phyloP scores from a whole-genome alignment of 257 asterid genomes.

The Fraxinus quadrangulata region DNA sequence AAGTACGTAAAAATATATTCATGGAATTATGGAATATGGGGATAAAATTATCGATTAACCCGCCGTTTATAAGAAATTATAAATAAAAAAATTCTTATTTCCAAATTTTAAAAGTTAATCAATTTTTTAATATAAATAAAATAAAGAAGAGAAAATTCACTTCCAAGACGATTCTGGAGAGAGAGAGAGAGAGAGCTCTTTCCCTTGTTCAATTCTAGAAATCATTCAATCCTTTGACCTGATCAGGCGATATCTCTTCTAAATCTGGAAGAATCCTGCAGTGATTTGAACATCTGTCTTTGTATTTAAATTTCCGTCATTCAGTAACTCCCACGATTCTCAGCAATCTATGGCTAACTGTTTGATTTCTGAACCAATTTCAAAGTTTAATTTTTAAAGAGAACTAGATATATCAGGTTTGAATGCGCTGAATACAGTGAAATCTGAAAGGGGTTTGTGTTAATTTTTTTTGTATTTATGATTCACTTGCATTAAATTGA shows the following conservation, averaged over 20 bases:
- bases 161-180: not conserved
- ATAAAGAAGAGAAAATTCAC: not conserved
- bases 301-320: not conserved
- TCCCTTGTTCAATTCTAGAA: not conserved
- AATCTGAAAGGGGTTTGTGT: slow-evolving; percentile 17
- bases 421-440: not conserved
- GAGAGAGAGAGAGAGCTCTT: not conserved
- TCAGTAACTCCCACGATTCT: not conserved
- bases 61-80: too few species aligned
- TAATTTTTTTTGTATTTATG: slow-evolving; percentile 12
- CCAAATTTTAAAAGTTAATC: too few species aligned
- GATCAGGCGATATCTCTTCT: not conserved
- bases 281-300: slow-evolving; percentile 1
- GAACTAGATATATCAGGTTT: not conserved
- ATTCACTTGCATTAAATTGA: slow-evolving; percentile 21
- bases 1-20: too few species aligned
- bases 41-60: too few species aligned
- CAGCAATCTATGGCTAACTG: not conserved
- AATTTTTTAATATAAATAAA: too few species aligned
- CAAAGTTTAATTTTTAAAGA: slow-evolving; percentile 4
- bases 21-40: too few species aligned
- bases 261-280: slow-evolving; percentile 21
- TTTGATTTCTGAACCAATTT: slow-evolving; percentile 20
- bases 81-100: too few species aligned
- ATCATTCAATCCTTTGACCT: not conserved